These are phyloP conservation scores for Alternaria novae-zelandiae DNA, from an alignment of 2,329 filamentous ascomycete species.

Conservation along the genomic window DNA sequence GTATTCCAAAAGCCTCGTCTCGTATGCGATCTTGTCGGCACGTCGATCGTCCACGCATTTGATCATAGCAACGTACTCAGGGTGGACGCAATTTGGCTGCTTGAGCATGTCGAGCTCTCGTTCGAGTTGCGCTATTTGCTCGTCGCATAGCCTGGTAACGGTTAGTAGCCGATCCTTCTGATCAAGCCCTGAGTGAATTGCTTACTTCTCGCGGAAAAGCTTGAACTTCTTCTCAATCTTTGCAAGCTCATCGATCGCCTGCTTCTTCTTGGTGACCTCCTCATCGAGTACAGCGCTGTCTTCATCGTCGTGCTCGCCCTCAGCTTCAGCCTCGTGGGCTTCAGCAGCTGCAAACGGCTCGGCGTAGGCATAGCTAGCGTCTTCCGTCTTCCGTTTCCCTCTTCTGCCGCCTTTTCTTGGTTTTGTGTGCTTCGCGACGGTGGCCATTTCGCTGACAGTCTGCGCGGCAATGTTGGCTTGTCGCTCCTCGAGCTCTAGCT, in stretches of 20 bases:
- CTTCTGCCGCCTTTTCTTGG: constrained; percentile 46
- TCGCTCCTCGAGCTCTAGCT: constrained; percentile 42
- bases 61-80: constrained; percentile 89
- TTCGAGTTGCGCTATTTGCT: constrained; percentile 82
- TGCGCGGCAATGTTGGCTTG: constrained; percentile 44
- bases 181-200: constrained; percentile 10
- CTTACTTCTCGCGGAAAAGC: constrained; percentile 78
- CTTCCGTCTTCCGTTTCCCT: constrained; percentile 62
- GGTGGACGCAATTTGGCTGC: constrained; percentile 72
- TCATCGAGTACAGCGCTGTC: constrained; percentile 46
- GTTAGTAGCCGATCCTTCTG: constrained; percentile 24
- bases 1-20: constrained; percentile 75
- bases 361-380: constrained; percentile 27
- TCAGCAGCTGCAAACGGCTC: constrained; percentile 65
- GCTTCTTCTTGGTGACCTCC: constrained; percentile 74
- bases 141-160: constrained; percentile 77
- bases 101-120: constrained; percentile 67
- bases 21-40: constrained; percentile 78
- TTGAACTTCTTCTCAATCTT: constrained; percentile 89
- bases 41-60: constrained; percentile 83
- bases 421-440: constrained; percentile 46
- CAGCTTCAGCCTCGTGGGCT: constrained; percentile 63
- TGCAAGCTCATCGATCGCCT: constrained; percentile 78
- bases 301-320: constrained; percentile 56
- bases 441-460: constrained; percentile 41